phyloP scores from a whole-genome alignment of 2,329 filamentous ascomycete species.

The Didymella pomorum region DNA sequence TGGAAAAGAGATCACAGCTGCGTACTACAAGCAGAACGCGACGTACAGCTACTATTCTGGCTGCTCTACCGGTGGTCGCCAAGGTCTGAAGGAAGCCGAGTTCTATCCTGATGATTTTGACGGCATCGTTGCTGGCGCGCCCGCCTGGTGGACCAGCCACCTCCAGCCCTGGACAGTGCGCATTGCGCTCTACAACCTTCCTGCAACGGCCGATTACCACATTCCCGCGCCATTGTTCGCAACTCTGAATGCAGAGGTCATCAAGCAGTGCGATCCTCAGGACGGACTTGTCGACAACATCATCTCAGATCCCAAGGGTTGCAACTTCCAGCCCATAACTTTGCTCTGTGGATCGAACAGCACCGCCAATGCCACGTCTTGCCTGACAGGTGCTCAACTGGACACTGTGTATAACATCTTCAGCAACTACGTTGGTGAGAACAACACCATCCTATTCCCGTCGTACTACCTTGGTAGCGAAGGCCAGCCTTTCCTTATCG shows the following conservation, averaged over 20 bases:
- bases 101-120: conserved; percentile 65
- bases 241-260: conserved; percentile 53
- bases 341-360: conserved; percentile 49
- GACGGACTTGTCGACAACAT: conserved; percentile 60
- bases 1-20: conserved; percentile 58
- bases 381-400: conserved; percentile 56
- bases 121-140: conserved; percentile 63
- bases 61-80: conserved; percentile 67
- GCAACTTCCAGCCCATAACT: conserved; percentile 53
- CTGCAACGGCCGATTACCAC: conserved; percentile 55
- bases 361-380: conserved; percentile 46
- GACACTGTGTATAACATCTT: conserved; percentile 54
- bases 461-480: conserved; percentile 52
- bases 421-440: conserved; percentile 52
- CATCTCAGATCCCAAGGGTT: conserved; percentile 56
- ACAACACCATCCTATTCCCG: conserved; percentile 54
- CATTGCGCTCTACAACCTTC: conserved; percentile 59
- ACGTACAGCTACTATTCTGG: conserved; percentile 64
- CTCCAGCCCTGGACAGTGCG: conserved; percentile 57
- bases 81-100: conserved; percentile 64
- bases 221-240: conserved; percentile 56
- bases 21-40: conserved; percentile 58
- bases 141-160: conserved; percentile 61
- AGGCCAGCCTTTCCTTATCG: conserved; percentile 50
- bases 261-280: conserved; percentile 61